Evolutionary conservation across 2,329 filamentous ascomycete genomes (phyloP).

Genomic region (Aspergillus sp.): DNA sequence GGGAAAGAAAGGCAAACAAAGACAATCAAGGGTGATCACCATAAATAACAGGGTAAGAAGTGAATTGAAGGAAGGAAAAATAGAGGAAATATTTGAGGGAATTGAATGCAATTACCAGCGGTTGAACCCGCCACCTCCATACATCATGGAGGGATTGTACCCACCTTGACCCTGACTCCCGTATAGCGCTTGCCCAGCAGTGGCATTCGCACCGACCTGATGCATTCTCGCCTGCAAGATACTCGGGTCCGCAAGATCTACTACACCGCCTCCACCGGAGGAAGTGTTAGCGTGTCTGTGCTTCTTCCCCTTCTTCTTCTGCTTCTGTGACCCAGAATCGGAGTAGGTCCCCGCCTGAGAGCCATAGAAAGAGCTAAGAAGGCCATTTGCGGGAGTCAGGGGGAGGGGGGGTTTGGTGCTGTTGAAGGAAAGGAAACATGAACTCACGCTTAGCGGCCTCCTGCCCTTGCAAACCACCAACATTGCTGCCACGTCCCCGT

Average conservation of each 20-base stretch:
- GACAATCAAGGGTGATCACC: conserved; percentile 19
- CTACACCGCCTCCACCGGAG: conserved; percentile 99
- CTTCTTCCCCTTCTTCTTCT: conserved; percentile 99
- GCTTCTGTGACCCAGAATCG: conserved; percentile 84
- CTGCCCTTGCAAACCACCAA: conserved; percentile 65
- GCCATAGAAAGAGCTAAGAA: conserved; percentile 88
- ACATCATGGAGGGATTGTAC: conserved; percentile 82
- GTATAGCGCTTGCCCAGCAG: conserved; percentile 81
- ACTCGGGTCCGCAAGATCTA: conserved; percentile 99
- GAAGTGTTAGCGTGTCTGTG: conserved; percentile 99
- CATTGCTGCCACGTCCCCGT: conserved; percentile 57
- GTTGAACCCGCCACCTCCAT: conserved; percentile 58
- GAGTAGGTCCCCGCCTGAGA: conserved; percentile 79
- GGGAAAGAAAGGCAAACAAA: conserved; percentile 18
- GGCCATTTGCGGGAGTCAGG: conserved; percentile 87
- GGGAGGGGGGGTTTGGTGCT: conserved; percentile 78
- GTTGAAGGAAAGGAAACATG: conserved; percentile 87
- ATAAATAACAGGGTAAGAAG: conserved; percentile 12
- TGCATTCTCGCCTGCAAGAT: conserved; percentile 98
- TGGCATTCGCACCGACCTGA: conserved; percentile 70
- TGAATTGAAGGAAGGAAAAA: conserved; percentile 11
- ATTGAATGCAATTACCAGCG: conserved; percentile 55
- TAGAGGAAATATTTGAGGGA: conserved; percentile 18
- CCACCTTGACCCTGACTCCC: conserved; percentile 85
- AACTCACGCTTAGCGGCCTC: conserved; percentile 98